Percentiles rank a stretch among this genome's conserved stretches.
Evolutionary conservation across 73 alveolate species (phyloP).

Genomic region (Paramecium tetraurelia): DNA sequence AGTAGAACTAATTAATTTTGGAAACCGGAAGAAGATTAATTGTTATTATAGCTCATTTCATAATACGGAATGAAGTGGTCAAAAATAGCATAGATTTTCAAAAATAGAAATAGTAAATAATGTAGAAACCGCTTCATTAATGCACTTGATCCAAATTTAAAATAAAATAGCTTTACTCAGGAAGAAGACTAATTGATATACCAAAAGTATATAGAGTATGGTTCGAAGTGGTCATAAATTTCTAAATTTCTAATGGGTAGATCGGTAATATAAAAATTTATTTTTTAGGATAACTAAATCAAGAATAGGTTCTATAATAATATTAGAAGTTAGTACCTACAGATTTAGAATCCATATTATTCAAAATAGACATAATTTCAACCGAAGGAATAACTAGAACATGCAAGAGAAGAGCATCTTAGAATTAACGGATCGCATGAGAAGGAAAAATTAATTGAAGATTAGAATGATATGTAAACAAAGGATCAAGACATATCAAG

Average conservation of each 20-base stretch:
- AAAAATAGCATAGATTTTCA: background rate
- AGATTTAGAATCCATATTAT: background rate
- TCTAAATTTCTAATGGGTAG: slow-evolving; percentile 9
- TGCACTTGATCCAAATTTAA: background rate
- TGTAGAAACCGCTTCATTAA: background rate
- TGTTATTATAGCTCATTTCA: background rate
- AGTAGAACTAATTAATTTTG: background rate
- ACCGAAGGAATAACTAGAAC: background rate
- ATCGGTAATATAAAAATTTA: background rate
- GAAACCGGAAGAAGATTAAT: background rate
- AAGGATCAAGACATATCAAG: background rate
- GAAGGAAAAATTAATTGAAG: background rate
- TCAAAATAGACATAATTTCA: background rate
- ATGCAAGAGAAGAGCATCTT: background rate
- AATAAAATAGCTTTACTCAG: background rate
- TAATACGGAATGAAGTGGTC: background rate
- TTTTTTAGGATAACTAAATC: slow-evolving; percentile 10
- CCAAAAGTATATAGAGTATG: background rate
- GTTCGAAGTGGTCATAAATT: background rate
- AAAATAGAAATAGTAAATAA: background rate
- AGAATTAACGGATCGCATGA: background rate
- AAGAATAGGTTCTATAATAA: slow-evolving; percentile 50
- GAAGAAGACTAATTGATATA: background rate
- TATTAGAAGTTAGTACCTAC: background rate
- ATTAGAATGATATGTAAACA: background rate